Conservation (phyloP, 2,329 filamentous ascomycete species). For the Corniculantispora saksenae region DNA sequence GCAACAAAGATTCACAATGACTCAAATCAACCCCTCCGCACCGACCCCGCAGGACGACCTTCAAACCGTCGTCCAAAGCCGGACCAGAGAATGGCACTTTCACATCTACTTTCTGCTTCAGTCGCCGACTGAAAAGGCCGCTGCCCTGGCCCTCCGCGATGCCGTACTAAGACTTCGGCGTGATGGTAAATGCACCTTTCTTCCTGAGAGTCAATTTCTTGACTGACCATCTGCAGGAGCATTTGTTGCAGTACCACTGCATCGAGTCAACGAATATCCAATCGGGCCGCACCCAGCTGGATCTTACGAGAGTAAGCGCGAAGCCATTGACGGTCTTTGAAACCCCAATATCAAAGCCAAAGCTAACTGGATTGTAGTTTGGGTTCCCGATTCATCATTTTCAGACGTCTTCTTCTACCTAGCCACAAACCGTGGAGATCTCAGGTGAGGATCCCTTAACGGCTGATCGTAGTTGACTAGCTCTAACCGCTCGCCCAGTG, state of each 20-base stretch:
- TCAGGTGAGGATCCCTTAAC: conserved; percentile 26
- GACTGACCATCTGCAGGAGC: conserved; percentile 27
- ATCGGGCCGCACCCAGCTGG: conserved; percentile 37
- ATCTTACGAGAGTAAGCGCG: conserved; percentile 33
- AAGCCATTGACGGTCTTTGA: neutral
- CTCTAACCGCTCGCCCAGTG: conserved; percentile 22
- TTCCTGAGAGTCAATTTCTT: neutral
- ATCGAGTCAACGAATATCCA: conserved; percentile 34
- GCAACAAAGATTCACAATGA: neutral
- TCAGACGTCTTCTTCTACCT: conserved; percentile 38
- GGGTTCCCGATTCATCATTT: conserved; percentile 37
- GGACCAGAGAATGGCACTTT: conserved; percentile 36
- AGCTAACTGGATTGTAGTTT: conserved; percentile 26
- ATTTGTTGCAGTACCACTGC: conserved; percentile 35
- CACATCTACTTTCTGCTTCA: conserved; percentile 37
- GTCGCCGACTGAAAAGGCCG: conserved; percentile 33
- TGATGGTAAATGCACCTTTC: conserved; percentile 27
- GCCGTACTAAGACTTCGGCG: conserved; percentile 34
- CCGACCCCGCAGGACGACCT: conserved; percentile 29
- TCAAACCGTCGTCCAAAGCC: conserved; percentile 31
- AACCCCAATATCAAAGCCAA: neutral
- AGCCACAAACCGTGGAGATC: conserved; percentile 32
- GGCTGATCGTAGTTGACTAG: neutral
- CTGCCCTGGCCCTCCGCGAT: conserved; percentile 35
- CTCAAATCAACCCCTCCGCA: conserved; percentile 14